These are phyloP conservation scores for Lunularia cruciata DNA, from an alignment of 225 moss, liverwort and hornwort genomes.

Conservation along the genomic window DNA sequence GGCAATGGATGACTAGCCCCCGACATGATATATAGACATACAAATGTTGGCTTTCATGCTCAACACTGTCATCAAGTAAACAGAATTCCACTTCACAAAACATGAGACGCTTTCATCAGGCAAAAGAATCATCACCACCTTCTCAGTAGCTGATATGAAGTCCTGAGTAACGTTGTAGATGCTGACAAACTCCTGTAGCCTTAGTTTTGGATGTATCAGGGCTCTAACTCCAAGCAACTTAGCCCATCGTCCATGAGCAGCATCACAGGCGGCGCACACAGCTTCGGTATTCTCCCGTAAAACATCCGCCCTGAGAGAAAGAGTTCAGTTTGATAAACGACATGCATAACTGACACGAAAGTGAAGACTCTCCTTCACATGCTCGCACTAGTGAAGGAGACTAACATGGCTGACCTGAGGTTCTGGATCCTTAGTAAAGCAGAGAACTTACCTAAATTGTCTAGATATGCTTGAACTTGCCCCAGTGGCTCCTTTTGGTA, in stretches of 20 bases:
- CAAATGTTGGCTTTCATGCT: too few relatives aligned
- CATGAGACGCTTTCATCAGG: not conserved
- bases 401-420: too few relatives aligned
- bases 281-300: constrained; percentile 93
- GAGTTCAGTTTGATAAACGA: too few relatives aligned
- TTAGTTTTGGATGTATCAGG: constrained; percentile 81
- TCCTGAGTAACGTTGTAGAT: constrained; percentile 91
- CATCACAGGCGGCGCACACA: constrained; percentile 97
- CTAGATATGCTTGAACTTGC: constrained; percentile 74
- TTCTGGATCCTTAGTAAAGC: constrained; percentile 22
- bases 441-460: constrained; percentile 87
- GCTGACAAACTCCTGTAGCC: constrained; percentile 87
- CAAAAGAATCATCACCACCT: constrained; percentile 45
- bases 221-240: constrained; percentile 91
- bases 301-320: constrained; percentile 82
- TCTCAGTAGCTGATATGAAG: constrained; percentile 94
- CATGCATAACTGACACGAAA: too few relatives aligned
- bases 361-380: too few relatives aligned
- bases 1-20: too few relatives aligned
- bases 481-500: constrained; percentile 47
- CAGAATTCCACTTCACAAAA: too few relatives aligned
- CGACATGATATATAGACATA: too few relatives aligned
- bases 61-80: too few relatives aligned
- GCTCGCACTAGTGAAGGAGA: too few relatives aligned
- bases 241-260: constrained; percentile 97